Base-by-base conservation (phyloP, 176 grass and related monocot genomes). In the Ampelocalamus luodianensis region DNA sequence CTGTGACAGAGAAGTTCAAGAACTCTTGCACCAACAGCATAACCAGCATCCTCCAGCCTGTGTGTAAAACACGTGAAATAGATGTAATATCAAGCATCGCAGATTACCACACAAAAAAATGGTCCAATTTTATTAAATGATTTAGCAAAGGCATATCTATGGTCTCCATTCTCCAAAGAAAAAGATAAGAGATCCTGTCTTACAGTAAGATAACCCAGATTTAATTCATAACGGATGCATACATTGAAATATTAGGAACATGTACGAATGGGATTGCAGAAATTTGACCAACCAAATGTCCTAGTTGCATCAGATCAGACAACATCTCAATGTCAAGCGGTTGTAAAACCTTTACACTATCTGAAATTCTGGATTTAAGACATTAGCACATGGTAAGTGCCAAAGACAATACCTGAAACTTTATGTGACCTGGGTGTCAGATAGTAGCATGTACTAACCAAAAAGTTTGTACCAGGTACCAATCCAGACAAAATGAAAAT, bases 1-100 rank as follows among this genome's bases (percentile, higher is more conserved):
- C 96, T 90, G 77, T 95, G 96, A 75, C 93, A 98, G 16, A 98
- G 90, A 78, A 98, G 93, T 87, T 98, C 96, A 75, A 98, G 93
- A 74, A 95, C 88, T 93, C 96, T 95, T 67, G 91, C 91, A 77
- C 96, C 96, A 77, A 98, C 91, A 86, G 91, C 91, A 91, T 95
- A 98, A 62, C 96, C 96, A 78, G 96, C 91, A 87, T 98, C 93
- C 87, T 98, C 96, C 62, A 93, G 89, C 87, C 93, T 98, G 76
- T 39, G 70, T 20, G 22, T 73, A 82, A 68, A 78, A 73, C 16
- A 74, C 39, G 68, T 81, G 76, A 76, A 87, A 43, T 4, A 82
- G 5, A 76, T 78, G 55, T 80, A 24, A 73, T 34, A 43, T 27
- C 18, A 23, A 82, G 17, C 38, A 20, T 16, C 5, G 17, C 43